Conservation (phyloP, 768 basidiomycete genomes). For the Paxillus rubicundulus region DNA sequence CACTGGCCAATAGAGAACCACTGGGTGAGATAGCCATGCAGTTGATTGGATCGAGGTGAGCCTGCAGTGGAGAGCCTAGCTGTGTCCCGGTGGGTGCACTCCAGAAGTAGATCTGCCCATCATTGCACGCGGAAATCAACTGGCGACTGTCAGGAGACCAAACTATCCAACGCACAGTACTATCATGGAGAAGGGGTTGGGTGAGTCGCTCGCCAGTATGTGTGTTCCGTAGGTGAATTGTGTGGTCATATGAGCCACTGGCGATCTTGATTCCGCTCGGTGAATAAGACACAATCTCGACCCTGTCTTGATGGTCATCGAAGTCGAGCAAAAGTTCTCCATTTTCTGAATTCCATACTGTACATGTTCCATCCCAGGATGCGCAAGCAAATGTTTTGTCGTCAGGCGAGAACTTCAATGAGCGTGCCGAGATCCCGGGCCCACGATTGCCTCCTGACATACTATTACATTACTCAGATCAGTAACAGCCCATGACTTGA, state of each 20-base stretch:
- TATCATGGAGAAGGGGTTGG: too few species aligned
- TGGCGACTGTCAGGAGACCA: neutral
- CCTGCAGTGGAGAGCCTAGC: too few species aligned
- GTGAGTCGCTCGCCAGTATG: too few species aligned
- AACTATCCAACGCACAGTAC: neutral
- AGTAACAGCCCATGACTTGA: neutral
- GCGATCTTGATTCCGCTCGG: too few species aligned
- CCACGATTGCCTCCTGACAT: neutral
- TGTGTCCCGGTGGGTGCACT: too few species aligned
- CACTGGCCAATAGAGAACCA: slow-evolving; percentile 1
- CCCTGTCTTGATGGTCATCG: neutral
- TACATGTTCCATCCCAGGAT: neutral
- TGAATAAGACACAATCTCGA: too few species aligned
- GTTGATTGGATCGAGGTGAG: too few species aligned
- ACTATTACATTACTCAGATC: neutral
- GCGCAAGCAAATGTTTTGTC: slow-evolving; percentile 7
- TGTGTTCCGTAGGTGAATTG: too few species aligned
- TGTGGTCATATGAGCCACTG: too few species aligned
- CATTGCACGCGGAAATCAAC: neutral
- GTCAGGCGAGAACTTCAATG: slow-evolving; percentile 12
- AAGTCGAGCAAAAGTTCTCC: neutral
- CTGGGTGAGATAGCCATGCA: too few species aligned
- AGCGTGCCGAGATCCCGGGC: neutral
- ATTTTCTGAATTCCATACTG: neutral
- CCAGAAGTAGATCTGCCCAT: too few species aligned